phyloP scores from a whole-genome alignment of 306 rosid species.

The Ammopiptanthus mongolicus region DNA sequence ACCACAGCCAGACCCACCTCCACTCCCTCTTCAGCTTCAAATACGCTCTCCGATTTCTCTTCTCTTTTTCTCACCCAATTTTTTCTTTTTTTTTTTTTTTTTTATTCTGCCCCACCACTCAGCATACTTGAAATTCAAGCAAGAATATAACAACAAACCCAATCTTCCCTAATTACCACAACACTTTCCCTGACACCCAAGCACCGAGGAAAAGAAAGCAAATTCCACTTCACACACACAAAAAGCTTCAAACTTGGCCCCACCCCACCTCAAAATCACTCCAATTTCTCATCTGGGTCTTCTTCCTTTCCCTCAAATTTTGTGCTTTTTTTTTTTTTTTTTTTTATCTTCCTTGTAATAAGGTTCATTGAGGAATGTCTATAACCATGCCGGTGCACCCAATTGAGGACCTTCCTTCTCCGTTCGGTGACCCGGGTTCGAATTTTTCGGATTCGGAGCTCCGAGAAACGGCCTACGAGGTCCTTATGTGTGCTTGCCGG shows the following conservation, averaged over 20 bases:
- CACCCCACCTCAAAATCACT: conserved; percentile 17
- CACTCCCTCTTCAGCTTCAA: too few relatives aligned
- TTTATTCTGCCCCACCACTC: conserved; percentile 20
- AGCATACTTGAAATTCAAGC: conserved; percentile 57
- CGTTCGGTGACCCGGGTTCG: conserved; percentile 50
- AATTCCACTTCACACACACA: conserved; percentile 17
- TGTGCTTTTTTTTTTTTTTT: not conserved
- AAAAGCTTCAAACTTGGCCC: conserved; percentile 29
- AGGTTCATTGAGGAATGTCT: too few relatives aligned
- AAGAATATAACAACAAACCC: conserved; percentile 30
- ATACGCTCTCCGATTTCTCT: too few relatives aligned
- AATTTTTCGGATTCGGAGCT: conserved; percentile 62
- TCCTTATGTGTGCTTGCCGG: conserved; percentile 75
- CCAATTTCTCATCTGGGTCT: conserved; percentile 1
- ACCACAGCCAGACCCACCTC: too few relatives aligned
- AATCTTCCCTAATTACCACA: not conserved
- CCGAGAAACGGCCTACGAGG: conserved; percentile 90
- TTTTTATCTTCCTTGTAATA: too few relatives aligned
- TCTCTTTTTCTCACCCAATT: too few relatives aligned
- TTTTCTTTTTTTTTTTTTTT: not conserved
- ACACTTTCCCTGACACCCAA: conserved; percentile 25
- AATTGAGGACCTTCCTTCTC: conserved; percentile 51
- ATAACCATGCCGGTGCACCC: conserved; percentile 65
- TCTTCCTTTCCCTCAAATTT: not conserved
- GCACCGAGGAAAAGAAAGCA: not conserved